Evolutionary conservation across 2,329 filamentous ascomycete species (phyloP), one percentile per base, ranked within the genome.

Genomic region (Colletotrichum graminicola): DNA sequence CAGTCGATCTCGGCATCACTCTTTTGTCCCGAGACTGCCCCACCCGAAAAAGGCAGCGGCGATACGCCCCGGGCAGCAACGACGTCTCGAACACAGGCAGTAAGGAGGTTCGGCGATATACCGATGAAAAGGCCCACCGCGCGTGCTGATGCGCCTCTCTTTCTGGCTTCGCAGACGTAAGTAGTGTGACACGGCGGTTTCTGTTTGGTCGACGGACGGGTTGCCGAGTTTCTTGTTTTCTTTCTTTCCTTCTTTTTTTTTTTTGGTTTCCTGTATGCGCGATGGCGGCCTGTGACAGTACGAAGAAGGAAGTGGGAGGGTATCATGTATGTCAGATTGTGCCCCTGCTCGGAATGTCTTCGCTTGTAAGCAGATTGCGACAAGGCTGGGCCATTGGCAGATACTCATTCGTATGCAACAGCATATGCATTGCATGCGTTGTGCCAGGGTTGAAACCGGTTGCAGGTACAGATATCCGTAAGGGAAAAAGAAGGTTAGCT

Each of bases 261-360:
- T 6, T 5, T 49, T 23, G n/a, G 7, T 23, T 45, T 45, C 2
- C 5, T 66, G 49, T 69, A 18, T 47, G 51, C 21, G 55, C 43
- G 49, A 32, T 66, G 32, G 23, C 32, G 64, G 52, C 57, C 26
- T 26, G 29, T 34, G 57, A 21, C 41, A 57, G 39, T 34, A 67
- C 29, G 32, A 29, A 54, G 45, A 11, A 55, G 62, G 41, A 71
- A 47, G 45, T 23, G 62, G 63, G 41, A 71, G 49, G 43, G 65
- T 63, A 54, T 59, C 45, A 71, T 67, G 68, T 62, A 62, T 63
- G 68, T 71, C 32, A 68, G 64, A 71, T 57, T 59, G 34, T 62
- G 52, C 43, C 64, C 68, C 59, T 68, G 64, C 47, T 36, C n/a
- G 36, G 59, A 41, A n/a, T 54, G 59, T 39, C n/a, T 63, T 52